phyloP scores from a whole-genome alignment of 441 rosid genomes.

The Populus hybrid region DNA sequence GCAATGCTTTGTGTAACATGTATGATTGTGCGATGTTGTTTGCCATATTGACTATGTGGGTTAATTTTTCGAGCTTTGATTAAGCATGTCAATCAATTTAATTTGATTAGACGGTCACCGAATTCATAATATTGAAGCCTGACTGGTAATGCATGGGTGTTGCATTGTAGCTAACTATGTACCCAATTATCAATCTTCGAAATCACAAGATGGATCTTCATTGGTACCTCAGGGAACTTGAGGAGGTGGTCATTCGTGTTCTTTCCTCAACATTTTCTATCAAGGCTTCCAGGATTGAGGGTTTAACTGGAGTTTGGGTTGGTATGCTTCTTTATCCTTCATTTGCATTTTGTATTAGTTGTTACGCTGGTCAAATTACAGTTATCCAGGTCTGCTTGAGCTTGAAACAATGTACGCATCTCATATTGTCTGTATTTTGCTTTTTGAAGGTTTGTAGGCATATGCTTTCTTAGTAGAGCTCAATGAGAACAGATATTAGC shows the following conservation, averaged over 20 bases:
- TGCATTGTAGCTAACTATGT: conserved; percentile 69
- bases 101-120: neutral
- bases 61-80: neutral
- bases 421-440: neutral
- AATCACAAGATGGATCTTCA: conserved; percentile 96
- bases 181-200: conserved; percentile 76
- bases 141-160: conserved; percentile 1
- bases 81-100: neutral
- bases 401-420: conserved; percentile 1
- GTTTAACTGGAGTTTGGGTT: conserved; percentile 87
- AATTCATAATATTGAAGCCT: neutral
- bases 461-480: neutral
- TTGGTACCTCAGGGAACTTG: conserved; percentile 89
- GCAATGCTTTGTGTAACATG: neutral
- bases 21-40: neutral
- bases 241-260: conserved; percentile 76
- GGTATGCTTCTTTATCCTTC: conserved; percentile 40
- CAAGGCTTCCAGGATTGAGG: conserved; percentile 65
- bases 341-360: neutral
- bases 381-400: conserved; percentile 1
- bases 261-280: conserved; percentile 63
- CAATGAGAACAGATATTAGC: neutral
- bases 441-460: neutral
- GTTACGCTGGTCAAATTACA: neutral
- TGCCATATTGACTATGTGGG: neutral